These are phyloP conservation scores for Hibiscus tridactylites DNA, from an alignment of 345 rosid species.

Conservation along the genomic window DNA sequence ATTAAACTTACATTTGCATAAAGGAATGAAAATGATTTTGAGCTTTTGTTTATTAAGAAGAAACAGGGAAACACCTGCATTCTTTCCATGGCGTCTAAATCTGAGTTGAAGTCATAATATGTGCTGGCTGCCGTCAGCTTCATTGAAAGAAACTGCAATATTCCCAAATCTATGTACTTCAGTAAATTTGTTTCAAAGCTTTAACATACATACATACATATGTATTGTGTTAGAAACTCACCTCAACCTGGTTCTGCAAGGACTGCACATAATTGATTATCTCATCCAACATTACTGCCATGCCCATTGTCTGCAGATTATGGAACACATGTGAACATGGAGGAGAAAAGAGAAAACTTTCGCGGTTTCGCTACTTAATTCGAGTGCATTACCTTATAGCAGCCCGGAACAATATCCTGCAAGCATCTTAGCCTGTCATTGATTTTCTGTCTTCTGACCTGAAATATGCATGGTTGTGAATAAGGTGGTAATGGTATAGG, in stretches of 20 bases:
- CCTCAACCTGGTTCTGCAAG: constrained; percentile 80
- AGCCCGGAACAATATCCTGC: too few relatives aligned
- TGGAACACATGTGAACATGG: not conserved
- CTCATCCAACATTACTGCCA: constrained; percentile 80
- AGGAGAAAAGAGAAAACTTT: too few relatives aligned
- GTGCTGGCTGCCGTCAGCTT: constrained; percentile 76
- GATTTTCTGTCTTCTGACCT: too few relatives aligned
- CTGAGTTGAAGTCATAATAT: constrained; percentile 62
- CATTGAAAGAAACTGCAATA: constrained; percentile 79
- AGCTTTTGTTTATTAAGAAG: too few relatives aligned
- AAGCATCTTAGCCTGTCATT: too few relatives aligned
- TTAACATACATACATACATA: not conserved
- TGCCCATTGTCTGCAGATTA: constrained; percentile 73
- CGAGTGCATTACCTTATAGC: too few relatives aligned
- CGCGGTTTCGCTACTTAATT: too few relatives aligned
- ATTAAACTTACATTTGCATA: too few relatives aligned
- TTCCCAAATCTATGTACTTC: not conserved
- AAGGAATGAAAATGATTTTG: too few relatives aligned
- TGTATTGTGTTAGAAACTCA: constrained; percentile 12
- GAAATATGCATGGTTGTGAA: too few relatives aligned
- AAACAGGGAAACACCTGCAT: too few relatives aligned
- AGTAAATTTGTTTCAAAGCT: not conserved
- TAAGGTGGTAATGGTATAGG: too few relatives aligned
- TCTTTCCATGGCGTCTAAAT: constrained; percentile 32
- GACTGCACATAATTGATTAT: constrained; percentile 77